Percentiles rank a stretch among this genome's conserved stretches.
Evolutionary conservation across 2,329 filamentous ascomycete genomes (phyloP).

Genomic region (Simplicillium aogashimaense): DNA sequence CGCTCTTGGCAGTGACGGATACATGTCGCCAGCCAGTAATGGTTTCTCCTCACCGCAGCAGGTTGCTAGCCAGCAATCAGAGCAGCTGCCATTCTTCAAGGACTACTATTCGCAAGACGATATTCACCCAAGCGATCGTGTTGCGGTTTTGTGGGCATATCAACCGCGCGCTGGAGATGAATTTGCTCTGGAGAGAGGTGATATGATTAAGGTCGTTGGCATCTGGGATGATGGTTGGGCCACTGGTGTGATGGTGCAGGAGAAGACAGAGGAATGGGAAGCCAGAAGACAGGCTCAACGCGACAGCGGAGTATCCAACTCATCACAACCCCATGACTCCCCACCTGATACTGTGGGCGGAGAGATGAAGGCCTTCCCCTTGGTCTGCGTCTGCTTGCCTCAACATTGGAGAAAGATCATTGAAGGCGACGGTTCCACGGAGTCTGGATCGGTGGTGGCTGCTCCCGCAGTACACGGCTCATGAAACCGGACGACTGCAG

Average conservation of each 20-base stretch:
- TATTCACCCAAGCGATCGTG: conserved; percentile 82
- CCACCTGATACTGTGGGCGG: conserved; percentile 55
- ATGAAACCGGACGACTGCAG: neutral
- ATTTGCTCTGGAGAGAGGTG: conserved; percentile 84
- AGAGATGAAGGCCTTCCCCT: conserved; percentile 94
- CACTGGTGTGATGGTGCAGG: conserved; percentile 75
- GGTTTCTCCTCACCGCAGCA: conserved; percentile 80
- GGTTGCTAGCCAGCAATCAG: conserved; percentile 79
- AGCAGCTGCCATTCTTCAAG: conserved; percentile 93
- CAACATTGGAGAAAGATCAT: conserved; percentile 97
- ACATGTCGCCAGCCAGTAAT: conserved; percentile 64
- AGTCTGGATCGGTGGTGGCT: conserved; percentile 35
- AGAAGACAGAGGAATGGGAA: conserved; percentile 85
- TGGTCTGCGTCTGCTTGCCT: conserved; percentile 91
- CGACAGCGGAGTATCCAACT: conserved; percentile 88
- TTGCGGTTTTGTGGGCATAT: conserved; percentile 92
- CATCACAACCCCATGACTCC: conserved; percentile 50
- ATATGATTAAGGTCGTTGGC: conserved; percentile 96
- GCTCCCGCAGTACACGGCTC: conserved; percentile 12
- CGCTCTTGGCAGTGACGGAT: conserved; percentile 58
- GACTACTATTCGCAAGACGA: conserved; percentile 98
- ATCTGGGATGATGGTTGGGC: conserved; percentile 99
- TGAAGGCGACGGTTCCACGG: conserved; percentile 71
- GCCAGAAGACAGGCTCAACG: conserved; percentile 65
- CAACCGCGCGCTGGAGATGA: conserved; percentile 89